Base-by-base conservation (phyloP, 1,284 basidiomycete species). In the Apiotrichum brassicae region DNA sequence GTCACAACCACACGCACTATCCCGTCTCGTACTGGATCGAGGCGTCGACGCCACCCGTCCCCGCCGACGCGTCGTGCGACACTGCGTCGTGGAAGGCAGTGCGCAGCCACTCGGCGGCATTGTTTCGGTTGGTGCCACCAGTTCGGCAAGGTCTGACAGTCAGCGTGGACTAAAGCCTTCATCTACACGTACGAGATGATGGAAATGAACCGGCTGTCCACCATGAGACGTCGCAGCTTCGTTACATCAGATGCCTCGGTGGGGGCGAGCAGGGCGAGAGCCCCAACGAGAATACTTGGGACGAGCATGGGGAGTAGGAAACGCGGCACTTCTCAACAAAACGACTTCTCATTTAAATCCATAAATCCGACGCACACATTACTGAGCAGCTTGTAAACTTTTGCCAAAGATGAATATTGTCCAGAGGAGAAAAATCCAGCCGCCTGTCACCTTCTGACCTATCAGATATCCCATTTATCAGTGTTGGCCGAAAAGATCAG, bases 131-230 rank as follows among this genome's bases (percentile, higher is more conserved):
- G 2, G 35, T 26, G 3, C 52, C 52, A 6, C 56, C 56, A 4
- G 59, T 61, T 14, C 63, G 65, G 26, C 76, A 50, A 1, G 73
- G 73, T 9, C 46, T 52, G 43, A 9, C 16, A 7, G 33, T 34
- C 16, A 33, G 2, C 11, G 28, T 14, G 19, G 3, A 47, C 23
- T 12, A 12, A 22, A 16, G 37, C 32, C 3, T n/a, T 5, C 11
- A 4, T 22, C 6, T 16, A 50, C 5, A 40, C 39, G n/a, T 11
- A 42, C 40, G 24, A 42, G 26, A 42, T 25, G 22, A 49, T 53
- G 6, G 39, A n/a, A 25, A 49, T 26, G n/a, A 53, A 46, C 4
- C 51, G 47, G 19, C 24, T 34, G 39, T 53, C 51, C 13, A 26
- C 25, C 51, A 53, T 49, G 7, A 53, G 38, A 7, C 51, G 51